Evolutionary conservation across 768 basidiomycete species (phyloP).

Genomic region (Dacryopinax primogenitus): DNA sequence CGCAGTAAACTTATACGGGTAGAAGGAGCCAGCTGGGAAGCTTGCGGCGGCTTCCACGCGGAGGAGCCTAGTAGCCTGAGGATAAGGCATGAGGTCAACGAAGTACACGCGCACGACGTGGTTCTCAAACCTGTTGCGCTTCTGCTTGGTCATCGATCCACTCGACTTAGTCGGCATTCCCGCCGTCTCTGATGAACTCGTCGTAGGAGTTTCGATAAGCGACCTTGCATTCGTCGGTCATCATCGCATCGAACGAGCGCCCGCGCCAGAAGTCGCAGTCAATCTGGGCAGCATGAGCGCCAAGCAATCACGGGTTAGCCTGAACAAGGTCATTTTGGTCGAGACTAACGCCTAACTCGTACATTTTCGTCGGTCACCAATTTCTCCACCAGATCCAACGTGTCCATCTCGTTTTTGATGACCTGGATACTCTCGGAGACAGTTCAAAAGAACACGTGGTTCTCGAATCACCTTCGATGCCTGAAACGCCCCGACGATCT

Average conservation of each 20-base stretch:
- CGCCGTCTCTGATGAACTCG: constrained; percentile 25
- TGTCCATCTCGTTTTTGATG: constrained; percentile 2
- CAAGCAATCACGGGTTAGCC: constrained; percentile 17
- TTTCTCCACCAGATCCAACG: not conserved
- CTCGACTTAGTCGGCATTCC: constrained; percentile 21
- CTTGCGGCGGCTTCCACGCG: constrained; percentile 14
- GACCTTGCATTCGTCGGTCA: constrained; percentile 19
- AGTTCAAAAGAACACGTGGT: not conserved
- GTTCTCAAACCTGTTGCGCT: constrained; percentile 21
- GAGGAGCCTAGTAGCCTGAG: constrained; percentile 7
- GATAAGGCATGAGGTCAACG: constrained; percentile 13
- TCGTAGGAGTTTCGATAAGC: constrained; percentile 16
- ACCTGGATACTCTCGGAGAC: not conserved
- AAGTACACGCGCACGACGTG: constrained; percentile 2
- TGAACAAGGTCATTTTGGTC: not conserved
- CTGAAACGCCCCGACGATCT: not conserved
- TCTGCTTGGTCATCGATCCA: constrained; percentile 20
- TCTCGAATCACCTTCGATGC: not conserved
- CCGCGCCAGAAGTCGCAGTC: constrained; percentile 26
- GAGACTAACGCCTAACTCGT: not conserved
- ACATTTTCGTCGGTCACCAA: not conserved
- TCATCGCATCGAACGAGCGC: constrained; percentile 19
- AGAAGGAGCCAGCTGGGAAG: constrained; percentile 11
- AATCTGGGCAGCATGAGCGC: constrained; percentile 17
- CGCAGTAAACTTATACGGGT: constrained; percentile 21